A percentile compares a stretch with the other conserved stretches of the same genome.
These are phyloP conservation scores for Ceratobasidium sp. DNA, from an alignment of 1,284 basidiomycete species.

Conservation along the genomic window DNA sequence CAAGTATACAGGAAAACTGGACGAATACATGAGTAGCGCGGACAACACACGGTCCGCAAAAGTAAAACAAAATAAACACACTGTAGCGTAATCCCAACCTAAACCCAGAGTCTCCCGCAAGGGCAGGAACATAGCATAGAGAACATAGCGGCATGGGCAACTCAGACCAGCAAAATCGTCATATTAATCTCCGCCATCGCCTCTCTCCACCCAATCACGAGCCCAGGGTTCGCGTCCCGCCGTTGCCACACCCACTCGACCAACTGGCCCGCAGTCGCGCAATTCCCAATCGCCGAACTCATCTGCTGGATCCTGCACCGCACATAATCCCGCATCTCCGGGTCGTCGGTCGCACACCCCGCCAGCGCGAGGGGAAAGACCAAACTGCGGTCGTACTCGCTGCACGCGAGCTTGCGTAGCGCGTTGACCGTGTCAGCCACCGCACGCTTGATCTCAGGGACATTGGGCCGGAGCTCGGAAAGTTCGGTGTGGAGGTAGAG, in stretches of 20 bases:
- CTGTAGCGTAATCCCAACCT: neutral
- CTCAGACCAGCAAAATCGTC: conserved; percentile 46
- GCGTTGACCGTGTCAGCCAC: conserved; percentile 61
- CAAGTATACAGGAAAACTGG: conserved; percentile 7
- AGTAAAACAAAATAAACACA: neutral
- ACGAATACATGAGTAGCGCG: neutral
- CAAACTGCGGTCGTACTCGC: conserved; percentile 65
- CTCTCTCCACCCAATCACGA: conserved; percentile 48
- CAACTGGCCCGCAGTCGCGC: conserved; percentile 67
- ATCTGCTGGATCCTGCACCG: conserved; percentile 65
- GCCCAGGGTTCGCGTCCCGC: conserved; percentile 41
- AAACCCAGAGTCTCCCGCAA: neutral
- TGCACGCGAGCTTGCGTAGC: conserved; percentile 59
- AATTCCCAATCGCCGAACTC: conserved; percentile 70
- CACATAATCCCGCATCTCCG: conserved; percentile 67
- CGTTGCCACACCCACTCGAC: conserved; percentile 73
- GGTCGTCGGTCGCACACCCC: conserved; percentile 75
- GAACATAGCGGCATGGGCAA: too few relatives aligned
- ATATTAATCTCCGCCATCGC: conserved; percentile 48
- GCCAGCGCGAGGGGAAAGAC: conserved; percentile 77
- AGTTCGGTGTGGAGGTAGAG: conserved; percentile 77
- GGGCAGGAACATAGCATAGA: neutral
- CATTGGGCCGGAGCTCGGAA: conserved; percentile 72
- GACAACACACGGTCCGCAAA: conserved; percentile 15
- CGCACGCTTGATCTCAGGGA: conserved; percentile 68